Base-by-base conservation (phyloP, 2,329 filamentous ascomycete species). In the Verticillium tricorpus region DNA sequence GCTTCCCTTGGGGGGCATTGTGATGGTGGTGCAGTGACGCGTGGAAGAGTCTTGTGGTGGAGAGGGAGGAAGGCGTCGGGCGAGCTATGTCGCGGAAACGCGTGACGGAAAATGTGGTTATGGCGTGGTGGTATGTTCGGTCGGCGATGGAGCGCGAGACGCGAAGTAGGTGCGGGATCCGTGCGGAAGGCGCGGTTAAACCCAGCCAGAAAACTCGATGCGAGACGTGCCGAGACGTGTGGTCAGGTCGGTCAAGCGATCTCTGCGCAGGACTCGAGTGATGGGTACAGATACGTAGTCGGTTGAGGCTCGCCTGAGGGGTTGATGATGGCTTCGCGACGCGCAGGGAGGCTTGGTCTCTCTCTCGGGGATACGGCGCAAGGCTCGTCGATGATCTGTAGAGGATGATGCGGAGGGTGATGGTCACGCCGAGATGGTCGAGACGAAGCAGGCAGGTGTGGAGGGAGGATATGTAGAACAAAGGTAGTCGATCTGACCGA, bases 1-100 rank as follows among this genome's bases (percentile, higher is more conserved):
- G 35, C 59, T 63, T 39, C 66, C 63, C 67, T 72, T 71, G 64
- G 72, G 69, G 64, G 66, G 61, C 64, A 66, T 66, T 19, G 54
- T 56, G 25, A 22, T 25, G 45, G 9, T 25, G 6, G 22, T 50
- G 45, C 5, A 12, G 45, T 50, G 45, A 22, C n/a, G 19, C 9
- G 19, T 25, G 45, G n/a, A 8, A 50, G 19, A 22, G 8, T 2
- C 2, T 40, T 15, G 37, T 40, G 37, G 15, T 50, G 22, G 19
- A n/a, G 22, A 50, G 19, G 45, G 45, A 50, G 45, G n/a, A 1
- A 25, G 45, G 45, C 19, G 45, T 11, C 45, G n/a, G 19, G 9
- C 45, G 19, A 25, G 45, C 9, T 22, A n/a, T 25, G 45, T 50
- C 19, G 45, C 8, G n/a, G 19, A 50, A 22, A 50, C 19, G 45